Evolutionary conservation across 2,329 filamentous ascomycete species (phyloP), one percentile per base, ranked within the genome.

Genomic region (Fonsecaea pugnacius): DNA sequence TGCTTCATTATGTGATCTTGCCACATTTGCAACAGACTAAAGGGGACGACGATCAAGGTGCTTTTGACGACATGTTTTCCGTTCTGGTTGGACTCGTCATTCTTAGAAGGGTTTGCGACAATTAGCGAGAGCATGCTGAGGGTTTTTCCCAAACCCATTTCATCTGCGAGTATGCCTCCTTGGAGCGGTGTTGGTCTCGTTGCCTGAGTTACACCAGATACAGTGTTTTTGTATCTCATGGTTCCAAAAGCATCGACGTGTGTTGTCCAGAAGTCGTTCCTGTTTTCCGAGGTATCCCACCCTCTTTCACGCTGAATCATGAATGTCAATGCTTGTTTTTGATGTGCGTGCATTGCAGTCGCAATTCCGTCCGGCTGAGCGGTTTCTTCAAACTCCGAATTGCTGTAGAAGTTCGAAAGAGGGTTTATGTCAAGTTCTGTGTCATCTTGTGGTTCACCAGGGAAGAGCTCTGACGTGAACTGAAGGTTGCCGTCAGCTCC

Each of bases 101-200:
- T 36, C 6, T 18, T 18, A 9, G 36, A 32, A 6, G 35, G 33
- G 36, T 78, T 76, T 0, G 70, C 65, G 1, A 78, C 79, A 1
- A 75, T 69, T 1, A 83, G 62, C 0, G 79, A 70, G 30, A 82
- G 78, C 76, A 81, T 80, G 0, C 76, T 76, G 0, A 82, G 64
- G 0, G 80, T 80, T 59, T 83, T 83, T 0, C 80, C 80, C 0
- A 82, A 70, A 0, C 80, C 80, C 80, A 82, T 83, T 0, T 76
- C 73, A 62, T 82, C 80, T 0, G 79, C 80, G 24, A 82, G 71
- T n/a, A 82, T 78, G 1, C 80, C 80, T 0, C 80, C 80, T 9
- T 70, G 71, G 80, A 80, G 0, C 70, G 40, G 2, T 71, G 64
- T 0, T 79, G 79, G 0, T 72, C 68, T 3, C 79, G 72, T 0